phyloP scores from a whole-genome alignment of 352 stramenopile genomes.

The Thalassiosira hispida region DNA sequence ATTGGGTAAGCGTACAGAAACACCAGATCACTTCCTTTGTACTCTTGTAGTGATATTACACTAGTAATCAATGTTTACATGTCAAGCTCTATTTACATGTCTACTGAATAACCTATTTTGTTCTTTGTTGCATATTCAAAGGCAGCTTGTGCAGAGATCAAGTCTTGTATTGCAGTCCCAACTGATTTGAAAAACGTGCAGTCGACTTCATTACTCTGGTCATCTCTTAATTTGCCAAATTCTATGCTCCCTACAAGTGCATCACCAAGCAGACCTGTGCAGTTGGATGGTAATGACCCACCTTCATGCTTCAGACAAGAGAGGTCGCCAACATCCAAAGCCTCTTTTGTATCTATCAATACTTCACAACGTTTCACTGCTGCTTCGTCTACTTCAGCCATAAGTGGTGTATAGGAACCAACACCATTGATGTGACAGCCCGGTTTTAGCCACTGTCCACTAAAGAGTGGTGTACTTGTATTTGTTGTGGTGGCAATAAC shows the following conservation, averaged over 20 bases:
- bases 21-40: not conserved
- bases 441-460: constrained; percentile 44
- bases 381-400: constrained; percentile 67
- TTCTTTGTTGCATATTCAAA: constrained; percentile 54
- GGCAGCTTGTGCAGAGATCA: constrained; percentile 66
- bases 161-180: constrained; percentile 79
- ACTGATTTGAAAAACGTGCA: constrained; percentile 80
- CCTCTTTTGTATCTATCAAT: constrained; percentile 75
- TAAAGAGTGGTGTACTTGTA: constrained; percentile 68
- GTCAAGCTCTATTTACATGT: constrained; percentile 50
- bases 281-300: constrained; percentile 20
- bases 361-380: constrained; percentile 57
- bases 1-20: too few relatives aligned
- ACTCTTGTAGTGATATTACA: not conserved
- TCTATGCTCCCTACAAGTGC: constrained; percentile 35
- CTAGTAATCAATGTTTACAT: constrained; percentile 1
- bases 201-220: constrained; percentile 28
- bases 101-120: constrained; percentile 61
- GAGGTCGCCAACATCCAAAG: constrained; percentile 71
- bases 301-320: constrained; percentile 56
- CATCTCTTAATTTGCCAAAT: constrained; percentile 31
- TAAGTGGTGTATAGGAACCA: constrained; percentile 73
- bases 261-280: constrained; percentile 65
- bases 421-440: constrained; percentile 77
- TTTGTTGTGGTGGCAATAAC: constrained; percentile 74